phyloP scores from a whole-genome alignment of 768 basidiomycete species.

The Hericium rajendrae region DNA sequence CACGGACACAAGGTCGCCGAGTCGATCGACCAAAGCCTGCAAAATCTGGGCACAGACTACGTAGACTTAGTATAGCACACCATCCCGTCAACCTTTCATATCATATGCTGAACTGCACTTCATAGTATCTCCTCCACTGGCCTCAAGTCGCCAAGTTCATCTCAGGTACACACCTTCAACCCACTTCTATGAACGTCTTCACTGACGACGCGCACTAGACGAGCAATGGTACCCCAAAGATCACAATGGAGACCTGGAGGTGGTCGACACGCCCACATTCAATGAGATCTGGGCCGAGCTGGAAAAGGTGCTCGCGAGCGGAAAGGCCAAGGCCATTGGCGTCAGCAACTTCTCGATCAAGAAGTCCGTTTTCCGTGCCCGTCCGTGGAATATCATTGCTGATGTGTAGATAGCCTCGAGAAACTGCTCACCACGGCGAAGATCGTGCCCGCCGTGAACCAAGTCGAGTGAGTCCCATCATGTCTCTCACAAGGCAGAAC shows the following conservation, averaged over 20 bases:
- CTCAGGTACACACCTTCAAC: neutral
- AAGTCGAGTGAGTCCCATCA: conserved; percentile 41
- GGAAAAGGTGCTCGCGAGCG: conserved; percentile 21
- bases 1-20: neutral
- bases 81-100: neutral
- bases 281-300: neutral
- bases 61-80: neutral
- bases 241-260: neutral
- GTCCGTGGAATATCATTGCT: no score
- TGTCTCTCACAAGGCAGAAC: no score
- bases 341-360: conserved; percentile 67
- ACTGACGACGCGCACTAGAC: no score
- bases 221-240: neutral
- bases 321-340: conserved; percentile 59
- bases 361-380: conserved; percentile 21
- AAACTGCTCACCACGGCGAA: conserved; percentile 55
- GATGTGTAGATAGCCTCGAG: no score
- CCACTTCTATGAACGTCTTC: neutral
- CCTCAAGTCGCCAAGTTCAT: neutral
- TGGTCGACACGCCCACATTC: neutral
- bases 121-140: neutral
- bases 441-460: conserved; percentile 46
- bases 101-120: neutral
- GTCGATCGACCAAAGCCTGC: neutral
- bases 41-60: neutral